phyloP scores from a whole-genome alignment of 73 alveolate genomes.

The Durusdinium trenchii region DNA sequence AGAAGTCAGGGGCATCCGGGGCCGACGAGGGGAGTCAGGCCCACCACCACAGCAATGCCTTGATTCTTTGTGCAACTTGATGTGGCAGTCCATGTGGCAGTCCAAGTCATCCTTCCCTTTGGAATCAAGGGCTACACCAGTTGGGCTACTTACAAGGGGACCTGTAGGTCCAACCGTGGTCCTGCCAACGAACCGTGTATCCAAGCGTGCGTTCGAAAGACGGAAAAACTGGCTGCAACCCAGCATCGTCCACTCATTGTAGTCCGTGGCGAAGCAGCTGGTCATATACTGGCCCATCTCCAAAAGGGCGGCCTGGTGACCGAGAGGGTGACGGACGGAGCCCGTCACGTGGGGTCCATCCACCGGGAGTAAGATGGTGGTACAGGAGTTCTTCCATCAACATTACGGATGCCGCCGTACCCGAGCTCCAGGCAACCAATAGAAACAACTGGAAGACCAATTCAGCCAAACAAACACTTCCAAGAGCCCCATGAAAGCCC shows the following conservation, averaged over 20 bases:
- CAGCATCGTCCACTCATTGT: slow-evolving; percentile 60
- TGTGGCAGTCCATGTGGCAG: too few relatives aligned
- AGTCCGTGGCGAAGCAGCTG: slow-evolving; percentile 47
- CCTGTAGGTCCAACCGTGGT: not conserved
- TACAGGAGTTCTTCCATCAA: not conserved
- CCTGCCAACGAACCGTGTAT: too few relatives aligned
- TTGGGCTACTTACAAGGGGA: not conserved
- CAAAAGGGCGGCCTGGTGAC: slow-evolving; percentile 40
- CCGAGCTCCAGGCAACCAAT: not conserved
- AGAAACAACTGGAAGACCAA: not conserved
- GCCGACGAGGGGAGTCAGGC: not conserved
- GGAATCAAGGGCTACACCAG: not conserved
- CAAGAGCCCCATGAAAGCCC: too few relatives aligned
- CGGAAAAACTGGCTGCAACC: not conserved
- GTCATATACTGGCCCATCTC: slow-evolving; percentile 61
- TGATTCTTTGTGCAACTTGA: not conserved
- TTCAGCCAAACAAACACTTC: too few relatives aligned
- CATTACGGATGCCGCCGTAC: not conserved
- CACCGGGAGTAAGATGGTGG: not conserved
- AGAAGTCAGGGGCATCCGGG: not conserved
- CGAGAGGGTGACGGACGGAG: not conserved
- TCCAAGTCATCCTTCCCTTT: too few relatives aligned
- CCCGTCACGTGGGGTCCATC: not conserved
- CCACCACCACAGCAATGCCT: not conserved
- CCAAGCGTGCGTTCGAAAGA: too few relatives aligned